phyloP scores from a whole-genome alignment of 2,329 filamentous ascomycete genomes.

The Myriangium duriaei region DNA sequence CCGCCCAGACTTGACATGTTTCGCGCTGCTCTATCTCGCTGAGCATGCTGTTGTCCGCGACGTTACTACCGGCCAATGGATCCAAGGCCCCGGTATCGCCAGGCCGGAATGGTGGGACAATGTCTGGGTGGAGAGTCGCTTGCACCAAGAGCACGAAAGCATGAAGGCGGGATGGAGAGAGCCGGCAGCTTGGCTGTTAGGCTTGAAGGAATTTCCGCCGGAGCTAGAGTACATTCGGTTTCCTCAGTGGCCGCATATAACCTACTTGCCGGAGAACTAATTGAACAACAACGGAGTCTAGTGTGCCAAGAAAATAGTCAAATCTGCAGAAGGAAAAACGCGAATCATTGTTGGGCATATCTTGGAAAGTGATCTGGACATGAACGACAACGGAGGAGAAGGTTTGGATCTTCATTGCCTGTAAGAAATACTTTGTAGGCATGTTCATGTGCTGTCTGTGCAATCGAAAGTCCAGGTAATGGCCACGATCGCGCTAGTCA shows the following conservation, averaged over 20 bases:
- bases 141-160: not conserved
- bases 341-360: too few relatives aligned
- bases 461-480: too few relatives aligned
- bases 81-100: not conserved
- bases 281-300: too few relatives aligned
- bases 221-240: not conserved
- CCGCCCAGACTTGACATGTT: not conserved
- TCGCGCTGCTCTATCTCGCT: not conserved
- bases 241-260: not conserved
- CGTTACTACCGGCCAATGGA: not conserved
- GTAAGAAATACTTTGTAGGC: too few relatives aligned
- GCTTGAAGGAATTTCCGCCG: not conserved
- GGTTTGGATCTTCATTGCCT: too few relatives aligned
- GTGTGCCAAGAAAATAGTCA: too few relatives aligned
- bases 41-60: not conserved
- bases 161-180: not conserved
- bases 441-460: too few relatives aligned
- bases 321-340: too few relatives aligned
- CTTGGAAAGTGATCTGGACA: too few relatives aligned
- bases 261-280: too few relatives aligned
- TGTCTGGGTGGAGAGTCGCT: not conserved
- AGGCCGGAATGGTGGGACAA: not conserved
- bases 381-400: too few relatives aligned
- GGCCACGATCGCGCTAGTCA: too few relatives aligned
- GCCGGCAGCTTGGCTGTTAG: not conserved